phyloP scores from a whole-genome alignment of 139 green algal genomes.

The Diplosphaera chodatii region DNA sequence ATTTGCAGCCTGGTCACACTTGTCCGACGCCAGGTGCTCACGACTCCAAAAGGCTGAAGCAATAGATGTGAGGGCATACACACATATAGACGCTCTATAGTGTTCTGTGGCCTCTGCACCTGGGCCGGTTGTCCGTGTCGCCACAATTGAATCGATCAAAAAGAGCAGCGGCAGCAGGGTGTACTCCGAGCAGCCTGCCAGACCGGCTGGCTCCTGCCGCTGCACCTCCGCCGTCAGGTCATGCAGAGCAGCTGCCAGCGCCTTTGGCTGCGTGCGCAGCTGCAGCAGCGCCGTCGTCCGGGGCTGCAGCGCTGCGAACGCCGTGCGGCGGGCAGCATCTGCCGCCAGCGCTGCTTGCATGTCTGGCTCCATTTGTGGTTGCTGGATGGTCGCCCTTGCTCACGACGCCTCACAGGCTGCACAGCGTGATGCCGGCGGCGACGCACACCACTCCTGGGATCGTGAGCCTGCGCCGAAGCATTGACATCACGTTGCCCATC shows the following conservation, averaged over 20 bases:
- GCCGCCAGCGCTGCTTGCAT: background rate
- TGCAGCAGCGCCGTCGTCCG: conserved; percentile 53
- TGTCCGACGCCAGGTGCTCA: too few relatives aligned
- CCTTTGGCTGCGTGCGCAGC: conserved; percentile 24
- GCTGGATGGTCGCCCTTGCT: background rate
- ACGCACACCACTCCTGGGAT: conserved; percentile 42
- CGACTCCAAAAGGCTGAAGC: too few relatives aligned
- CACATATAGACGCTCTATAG: too few relatives aligned
- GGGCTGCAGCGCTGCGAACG: conserved; percentile 51
- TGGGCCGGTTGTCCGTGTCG: background rate
- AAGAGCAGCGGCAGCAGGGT: conserved; percentile 61
- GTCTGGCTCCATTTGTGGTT: background rate
- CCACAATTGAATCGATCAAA: conserved; percentile 42
- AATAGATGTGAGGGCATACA: too few relatives aligned
- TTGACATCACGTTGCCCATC: background rate
- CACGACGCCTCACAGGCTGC: conserved; percentile 10
- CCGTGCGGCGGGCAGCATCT: background rate
- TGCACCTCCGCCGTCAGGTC: conserved; percentile 17
- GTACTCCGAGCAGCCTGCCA: conserved; percentile 61
- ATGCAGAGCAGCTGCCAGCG: conserved; percentile 6
- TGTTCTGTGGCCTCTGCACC: background rate
- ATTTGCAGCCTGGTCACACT: too few relatives aligned
- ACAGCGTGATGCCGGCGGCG: conserved; percentile 52
- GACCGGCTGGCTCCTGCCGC: conserved; percentile 13
- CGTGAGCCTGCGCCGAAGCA: background rate